Evolutionary conservation across 768 basidiomycete genomes (phyloP).

Genomic region (Panus rudis): DNA sequence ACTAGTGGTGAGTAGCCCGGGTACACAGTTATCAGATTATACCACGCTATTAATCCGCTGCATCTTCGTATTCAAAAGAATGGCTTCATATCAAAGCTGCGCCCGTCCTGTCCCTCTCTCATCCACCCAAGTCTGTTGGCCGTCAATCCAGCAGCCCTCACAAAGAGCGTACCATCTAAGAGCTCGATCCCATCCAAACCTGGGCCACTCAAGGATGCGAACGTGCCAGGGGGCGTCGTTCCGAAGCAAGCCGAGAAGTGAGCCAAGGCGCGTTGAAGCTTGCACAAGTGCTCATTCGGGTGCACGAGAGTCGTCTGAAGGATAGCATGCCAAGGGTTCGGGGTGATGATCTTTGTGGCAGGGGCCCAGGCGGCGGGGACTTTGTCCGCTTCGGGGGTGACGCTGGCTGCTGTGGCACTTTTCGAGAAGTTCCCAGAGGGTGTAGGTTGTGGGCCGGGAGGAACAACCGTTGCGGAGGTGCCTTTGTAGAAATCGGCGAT

Average conservation of each 20-base stretch:
- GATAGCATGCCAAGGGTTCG: slow-evolving; percentile 57
- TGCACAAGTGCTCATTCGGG: slow-evolving; percentile 51
- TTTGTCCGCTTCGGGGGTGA: background rate
- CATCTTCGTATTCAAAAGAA: too few relatives aligned
- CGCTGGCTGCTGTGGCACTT: slow-evolving; percentile 18
- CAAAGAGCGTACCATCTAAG: slow-evolving; percentile 58
- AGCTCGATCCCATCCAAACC: slow-evolving; percentile 41
- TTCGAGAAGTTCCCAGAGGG: slow-evolving; percentile 11
- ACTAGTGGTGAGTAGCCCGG: too few relatives aligned
- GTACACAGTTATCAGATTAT: too few relatives aligned
- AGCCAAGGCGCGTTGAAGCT: slow-evolving; percentile 43
- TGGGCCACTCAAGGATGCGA: slow-evolving; percentile 11
- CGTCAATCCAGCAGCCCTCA: slow-evolving; percentile 49
- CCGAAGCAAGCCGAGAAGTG: slow-evolving; percentile 43
- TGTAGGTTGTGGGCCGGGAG: slow-evolving; percentile 18
- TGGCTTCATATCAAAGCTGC: background rate
- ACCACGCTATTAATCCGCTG: too few relatives aligned
- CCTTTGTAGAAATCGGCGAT: slow-evolving; percentile 41
- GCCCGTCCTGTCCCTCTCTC: slow-evolving; percentile 7
- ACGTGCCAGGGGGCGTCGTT: slow-evolving; percentile 26
- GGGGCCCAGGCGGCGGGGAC: too few relatives aligned
- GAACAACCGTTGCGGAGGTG: slow-evolving; percentile 11
- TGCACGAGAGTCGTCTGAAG: slow-evolving; percentile 46
- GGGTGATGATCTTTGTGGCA: slow-evolving; percentile 21
- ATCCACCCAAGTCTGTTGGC: slow-evolving; percentile 26